Conservation (phyloP, 1,139 yeast species). For the Taphrina wiesneri region DNA sequence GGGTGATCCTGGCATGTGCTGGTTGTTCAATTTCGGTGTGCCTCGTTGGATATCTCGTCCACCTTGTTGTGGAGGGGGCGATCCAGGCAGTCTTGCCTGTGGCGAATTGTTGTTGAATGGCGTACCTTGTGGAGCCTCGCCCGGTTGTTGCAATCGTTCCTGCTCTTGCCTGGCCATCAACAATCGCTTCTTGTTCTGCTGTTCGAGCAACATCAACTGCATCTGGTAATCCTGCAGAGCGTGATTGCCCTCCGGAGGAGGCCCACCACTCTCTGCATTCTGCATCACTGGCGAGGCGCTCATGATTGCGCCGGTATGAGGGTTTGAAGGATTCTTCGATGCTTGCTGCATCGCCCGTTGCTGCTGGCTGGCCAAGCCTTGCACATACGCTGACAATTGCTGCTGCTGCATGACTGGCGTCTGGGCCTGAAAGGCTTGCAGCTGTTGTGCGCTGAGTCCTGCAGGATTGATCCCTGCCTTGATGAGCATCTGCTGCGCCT, state of each 20-base stretch:
- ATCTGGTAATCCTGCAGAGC: constrained; percentile 72
- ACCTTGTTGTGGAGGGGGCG: constrained; percentile 28
- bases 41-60: constrained; percentile 39
- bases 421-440: constrained; percentile 38
- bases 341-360: constrained; percentile 42
- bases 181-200: constrained; percentile 62
- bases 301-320: constrained; percentile 10
- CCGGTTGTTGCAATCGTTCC: constrained; percentile 39
- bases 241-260: constrained; percentile 39
- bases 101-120: constrained; percentile 36
- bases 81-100: constrained; percentile 38
- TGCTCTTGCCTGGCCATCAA: constrained; percentile 49
- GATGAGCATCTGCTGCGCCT: constrained; percentile 45
- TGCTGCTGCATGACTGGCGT: constrained; percentile 37
- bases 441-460: constrained; percentile 37
- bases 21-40: constrained; percentile 44
- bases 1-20: constrained; percentile 45
- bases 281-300: constrained; percentile 32
- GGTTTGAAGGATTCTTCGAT: constrained; percentile 37
- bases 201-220: constrained; percentile 70
- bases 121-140: constrained; percentile 21
- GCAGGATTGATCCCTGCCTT: constrained; percentile 40
- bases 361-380: constrained; percentile 40
- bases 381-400: constrained; percentile 35
- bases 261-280: constrained; percentile 23